Conservation (phyloP, 2,329 filamentous ascomycete genomes). For the Berkeleyomyces rouxiae region DNA sequence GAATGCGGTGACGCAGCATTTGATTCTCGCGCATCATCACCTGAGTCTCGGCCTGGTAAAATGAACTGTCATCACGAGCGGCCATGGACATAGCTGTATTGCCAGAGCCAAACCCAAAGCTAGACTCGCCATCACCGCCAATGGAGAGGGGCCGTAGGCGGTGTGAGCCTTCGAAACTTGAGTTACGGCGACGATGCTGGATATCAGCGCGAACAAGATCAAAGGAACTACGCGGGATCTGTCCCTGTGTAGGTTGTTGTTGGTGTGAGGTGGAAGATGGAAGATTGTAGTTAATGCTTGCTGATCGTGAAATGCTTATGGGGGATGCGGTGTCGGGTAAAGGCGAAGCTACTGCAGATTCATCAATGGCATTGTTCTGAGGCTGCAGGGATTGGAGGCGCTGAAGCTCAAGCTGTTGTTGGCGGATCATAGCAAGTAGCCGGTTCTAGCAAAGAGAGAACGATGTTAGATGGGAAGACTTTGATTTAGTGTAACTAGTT, state of each 20-base stretch:
- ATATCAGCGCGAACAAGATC: constrained; percentile 39
- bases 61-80: constrained; percentile 57
- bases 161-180: constrained; percentile 36
- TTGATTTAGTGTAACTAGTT: neutral
- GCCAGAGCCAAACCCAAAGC: constrained; percentile 18
- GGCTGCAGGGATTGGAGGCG: constrained; percentile 35
- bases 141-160: constrained; percentile 40
- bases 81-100: constrained; percentile 25
- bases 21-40: constrained; percentile 65
- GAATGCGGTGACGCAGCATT: constrained; percentile 60
- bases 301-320: constrained; percentile 15
- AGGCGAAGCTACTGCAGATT: constrained; percentile 32
- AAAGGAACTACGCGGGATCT: constrained; percentile 38
- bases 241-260: constrained; percentile 13
- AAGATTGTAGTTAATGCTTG: constrained; percentile 28
- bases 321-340: constrained; percentile 23
- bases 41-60: constrained; percentile 70
- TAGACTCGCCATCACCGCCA: constrained; percentile 39
- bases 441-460: constrained; percentile 39
- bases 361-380: constrained; percentile 29
- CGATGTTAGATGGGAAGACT: neutral
- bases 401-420: constrained; percentile 55
- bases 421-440: constrained; percentile 58
- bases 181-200: constrained; percentile 34
- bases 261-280: constrained; percentile 29